Conservation (phyloP, 1,284 basidiomycete species). For the Rhodotorula glutinis region DNA sequence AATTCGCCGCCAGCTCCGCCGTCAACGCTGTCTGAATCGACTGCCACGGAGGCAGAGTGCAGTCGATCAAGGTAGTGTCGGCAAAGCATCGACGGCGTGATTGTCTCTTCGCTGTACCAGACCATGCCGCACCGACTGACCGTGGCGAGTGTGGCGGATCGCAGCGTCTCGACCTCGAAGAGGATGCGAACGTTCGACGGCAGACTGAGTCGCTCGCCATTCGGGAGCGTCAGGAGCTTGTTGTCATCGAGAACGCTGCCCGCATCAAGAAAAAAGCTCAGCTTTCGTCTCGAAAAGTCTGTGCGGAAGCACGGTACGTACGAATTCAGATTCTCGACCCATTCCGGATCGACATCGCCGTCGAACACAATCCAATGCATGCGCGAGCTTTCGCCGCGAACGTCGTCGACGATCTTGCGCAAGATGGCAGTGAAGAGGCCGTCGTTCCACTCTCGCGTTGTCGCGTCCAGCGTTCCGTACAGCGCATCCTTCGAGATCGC, state of each 20-base stretch:
- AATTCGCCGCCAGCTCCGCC: background rate
- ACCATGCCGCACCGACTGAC: constrained; percentile 99
- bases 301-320: constrained; percentile 48
- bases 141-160: constrained; percentile 94
- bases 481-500: constrained; percentile 98
- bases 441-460: constrained; percentile 99
- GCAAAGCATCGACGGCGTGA: constrained; percentile 88
- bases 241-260: constrained; percentile 95
- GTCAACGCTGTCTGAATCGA: constrained; percentile 19
- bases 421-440: constrained; percentile 97
- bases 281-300: too few species aligned
- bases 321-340: constrained; percentile 99
- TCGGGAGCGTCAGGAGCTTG: constrained; percentile 93
- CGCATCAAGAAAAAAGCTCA: too few species aligned
- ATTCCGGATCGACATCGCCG: constrained; percentile 99
- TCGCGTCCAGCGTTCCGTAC: constrained; percentile 94
- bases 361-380: constrained; percentile 99
- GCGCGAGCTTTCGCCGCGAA: constrained; percentile 93
- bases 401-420: constrained; percentile 96
- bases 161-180: constrained; percentile 98
- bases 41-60: constrained; percentile 49
- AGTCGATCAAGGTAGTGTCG: constrained; percentile 68
- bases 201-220: constrained; percentile 95
- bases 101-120: constrained; percentile 97
- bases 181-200: constrained; percentile 97